Base-by-base conservation (phyloP, 139 green algal genomes). In the Chlamydomonas incerta region DNA sequence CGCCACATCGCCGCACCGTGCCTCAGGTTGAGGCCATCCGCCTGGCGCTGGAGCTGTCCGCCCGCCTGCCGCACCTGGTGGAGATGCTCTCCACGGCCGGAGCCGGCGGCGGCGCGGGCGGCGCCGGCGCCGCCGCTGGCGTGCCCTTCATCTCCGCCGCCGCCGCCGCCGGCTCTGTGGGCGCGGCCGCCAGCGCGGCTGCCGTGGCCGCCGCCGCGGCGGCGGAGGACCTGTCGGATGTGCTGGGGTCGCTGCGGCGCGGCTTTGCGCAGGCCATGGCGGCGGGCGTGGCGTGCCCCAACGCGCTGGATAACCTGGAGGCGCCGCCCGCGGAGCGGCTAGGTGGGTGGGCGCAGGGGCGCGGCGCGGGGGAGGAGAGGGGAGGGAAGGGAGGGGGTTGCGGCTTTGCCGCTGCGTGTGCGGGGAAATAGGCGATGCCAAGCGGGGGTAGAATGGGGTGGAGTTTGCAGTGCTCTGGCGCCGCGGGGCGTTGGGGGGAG, bases 41-140 rank as follows among this genome's bases (percentile, higher is more conserved):
- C 21, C 72, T 97, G 11, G 57, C 92, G 0, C 60, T 81, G 34
- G 71, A 90, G 77, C 46, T 95, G 3, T 67, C 72, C 47, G 76
- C 82, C 34, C 89, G 94, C 31, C 79, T 94, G 34, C 92, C 91
- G n/a, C 73, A 93, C 72, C 70, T 97, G 29, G 87, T 95, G 50
- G 80, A 91, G 33, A 80, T 96, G n/a, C 85, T 97, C 71, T 26
- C 26, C 11, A n/a, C 52, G 14, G 41, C 34, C 35, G 65, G 21
- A 2, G 41, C 41, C 2, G 62, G 28, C 63, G 8, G 26, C 29
- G 73, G 68, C 18, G 63, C 46, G 14, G 84, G 28, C 0, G 60
- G 28, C 29, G 23, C 58, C 23, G 33, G 33, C 37, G 66, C 65
- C 34, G 26, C 79, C 17, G 28, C 14, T 13, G 60, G 77, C 70